Base-by-base conservation (phyloP, 2,329 filamentous ascomycete genomes). In the Calonectria pteridis region DNA sequence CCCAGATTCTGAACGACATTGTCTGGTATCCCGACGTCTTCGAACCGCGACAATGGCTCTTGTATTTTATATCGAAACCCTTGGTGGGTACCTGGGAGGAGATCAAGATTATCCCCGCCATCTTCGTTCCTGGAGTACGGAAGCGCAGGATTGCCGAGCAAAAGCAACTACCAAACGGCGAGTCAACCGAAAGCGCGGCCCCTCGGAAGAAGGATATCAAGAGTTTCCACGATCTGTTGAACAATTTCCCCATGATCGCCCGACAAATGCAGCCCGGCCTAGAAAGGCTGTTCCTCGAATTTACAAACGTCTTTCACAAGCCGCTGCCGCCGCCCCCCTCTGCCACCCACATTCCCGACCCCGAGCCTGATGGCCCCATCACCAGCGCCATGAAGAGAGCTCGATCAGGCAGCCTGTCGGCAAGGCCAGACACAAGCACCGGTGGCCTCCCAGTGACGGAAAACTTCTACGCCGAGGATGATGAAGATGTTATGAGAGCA, bases 21-120 rank as follows among this genome's bases (percentile, higher is more conserved):
- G 90, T 98, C 49, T 98, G 95, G 90, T 98, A 97, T 81, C 93
- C 95, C 63, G 95, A 98, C 81, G 92, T 91, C n/a, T 91, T 94
- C 79, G 96, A 98, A 79, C 93, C 95, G 18, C 93, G 95, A 79
- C 95, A 96, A 89, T 99, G 97, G 95, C 91, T 99, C 53, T 90
- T 99, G 73, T 98, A 98, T 89, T 98, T 96, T 84, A 98, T 99
- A 76, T 97, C 96, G 31, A 93, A 92, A 66, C 97, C 97, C 2
- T 87, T 99, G 66, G 91, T 98, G 26, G 97, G 97, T 29, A 90
- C 91, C 1, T 96, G 93, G 88, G 95, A 98, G 81, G 91, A 95
- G 65, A 89, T 92, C 66, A 93, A 92, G 76, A 93, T 96, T 64
- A 84, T 90, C 6, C 92, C 93, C 3, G 95, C 95, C 2, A 77